Base-by-base conservation (phyloP, 2,329 filamentous ascomycete genomes). In the Aciculosporium take region DNA sequence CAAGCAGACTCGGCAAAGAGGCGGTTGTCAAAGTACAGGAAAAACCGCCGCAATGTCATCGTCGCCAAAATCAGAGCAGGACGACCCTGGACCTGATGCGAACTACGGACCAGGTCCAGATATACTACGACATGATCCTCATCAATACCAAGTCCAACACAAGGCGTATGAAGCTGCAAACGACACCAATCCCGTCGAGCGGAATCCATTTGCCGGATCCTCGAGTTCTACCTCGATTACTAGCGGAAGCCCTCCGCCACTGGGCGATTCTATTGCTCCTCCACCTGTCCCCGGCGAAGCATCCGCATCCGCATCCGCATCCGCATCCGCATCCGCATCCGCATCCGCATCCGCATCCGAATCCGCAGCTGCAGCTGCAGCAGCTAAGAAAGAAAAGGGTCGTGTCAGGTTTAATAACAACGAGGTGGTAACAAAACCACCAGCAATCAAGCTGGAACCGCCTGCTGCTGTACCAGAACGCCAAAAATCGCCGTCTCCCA, bases 401-500 rank as follows among this genome's bases (percentile, higher is more conserved):
- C 62, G 67, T 23, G 67, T 69, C 23, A 60, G 66, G 6, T 69
- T 69, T 48, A 69, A 69, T 50, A 69, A 65, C 53, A 63, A 58
- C 43, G 62, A 65, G 23, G 62, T 50, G 15, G 54, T 51, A 18
- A 56, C 49, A 31, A 56, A 46, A 44, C 57, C 50, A 37, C 53
- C 47, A 9, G 40, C 45, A 20, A 37, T 41, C 34, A 45, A 51
- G n/a, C 41, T 46, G 24, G 41, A 36, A 27, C 20, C 33, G 21
- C 38, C 37, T 18, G 12, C 38, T 13, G 25, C 20, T 29, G 12
- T 30, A 20, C 27, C 32, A 8, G 41, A 44, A 30, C 37, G 33
- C 15, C 20, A 20, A 8, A 25, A 44, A 33, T 44, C 43, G 23
- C 45, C 50, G n/a, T 43, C 47, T 28, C 40, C 56, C 1, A 59